Base-by-base conservation (phyloP, 495 filamentous ascomycete genomes). In the Cladorrhinum samala region DNA sequence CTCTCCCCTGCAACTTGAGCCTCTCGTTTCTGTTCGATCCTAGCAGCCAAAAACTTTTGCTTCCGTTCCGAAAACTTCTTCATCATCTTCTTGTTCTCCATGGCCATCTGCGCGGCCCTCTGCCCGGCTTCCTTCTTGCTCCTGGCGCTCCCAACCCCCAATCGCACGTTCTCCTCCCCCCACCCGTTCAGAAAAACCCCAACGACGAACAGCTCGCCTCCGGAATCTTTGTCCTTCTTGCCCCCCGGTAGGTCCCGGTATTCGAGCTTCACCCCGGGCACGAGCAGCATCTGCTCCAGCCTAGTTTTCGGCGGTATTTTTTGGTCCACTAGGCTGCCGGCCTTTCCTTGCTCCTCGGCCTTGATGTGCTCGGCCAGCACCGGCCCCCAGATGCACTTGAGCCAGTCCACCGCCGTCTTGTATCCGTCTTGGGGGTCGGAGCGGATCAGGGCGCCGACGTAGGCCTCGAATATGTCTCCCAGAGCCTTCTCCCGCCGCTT, bases 391-490 rank as follows among this genome's bases (percentile, higher is more conserved):
- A 94, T 65, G 9, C 70, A 66, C 42, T 77, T 79, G 44, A 96
- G 64, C 88, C 89, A 96, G 20, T 75, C 56, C 49, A 84, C 75
- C 7, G 74, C 84, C 14, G 71, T 72, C 46, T 62, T 53, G 46
- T 86, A 77, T 6, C 89, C 89, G 39, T 79, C 59, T 9, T 61
- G 66, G 0, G 80, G 69, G 60, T 87, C 76, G 11, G 82, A 83
- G 8, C 89, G 67, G 41, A 94, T 77, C 20, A 88, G 64, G 11
- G 87, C 90, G 17, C 88, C 91, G 9, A 91, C 79, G 65, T 92
- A 95, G 1, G 91, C 85, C 67, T 96, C 91, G 62, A 96, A 91
- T 8, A 96, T 77, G 66, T 96, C 91, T 8, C 83, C 91, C 44
- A 83, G 70, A 16, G 84, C 80, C 65, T 96, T 96, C 21, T 58